Base-by-base conservation (phyloP, 768 basidiomycete genomes). In the Tylopilus sp. region DNA sequence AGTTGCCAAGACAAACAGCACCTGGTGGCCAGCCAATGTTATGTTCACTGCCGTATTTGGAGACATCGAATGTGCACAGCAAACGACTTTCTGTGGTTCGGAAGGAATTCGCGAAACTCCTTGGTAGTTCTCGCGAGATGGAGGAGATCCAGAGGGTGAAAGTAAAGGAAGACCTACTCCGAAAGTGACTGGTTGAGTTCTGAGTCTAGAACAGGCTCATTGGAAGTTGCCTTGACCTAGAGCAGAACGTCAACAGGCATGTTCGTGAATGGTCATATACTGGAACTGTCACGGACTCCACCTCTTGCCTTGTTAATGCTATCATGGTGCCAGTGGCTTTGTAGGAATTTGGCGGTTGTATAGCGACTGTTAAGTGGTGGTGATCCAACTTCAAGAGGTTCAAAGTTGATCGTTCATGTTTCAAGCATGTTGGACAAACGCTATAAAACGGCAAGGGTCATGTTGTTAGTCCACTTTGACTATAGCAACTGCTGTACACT, bases 71-170 rank as follows among this genome's bases (percentile, higher is more conserved):
- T 57, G 25, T 62, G 57, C 36, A 70, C 40, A 0, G 50, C 42
- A n/a, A 43, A 48, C 2, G 59, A 51, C 25, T 40, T 51, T 4
- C 49, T 33, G 30, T 53, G 64, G 26, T 56, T 55, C 20, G 67
- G 55, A 2, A 73, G 53, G 12, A 70, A 57, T 7, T 30, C 26
- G 20, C 69, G 62, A 9, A 72, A 59, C 4, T 49, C 60, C 35
- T 71, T 71, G 9, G 60, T 64, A 18, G 61, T 61, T 26, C 69
- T 60, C n/a, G 66, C 39, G 5, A 73, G 61, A 23, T 66, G 52
- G 20, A 72, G 62, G 9, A 72, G 50, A 45, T 72, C 68, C 6
- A 63, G 23, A 0, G 72, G 70, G 10, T 66, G 60, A 7, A 71
- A 49, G 48, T 62, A 51, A 4, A 58, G 57, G 26, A 71, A 64